Evolutionary conservation across 192 early-diverging fungal species (phyloP).

Genomic region (Coemansia interrupta): DNA sequence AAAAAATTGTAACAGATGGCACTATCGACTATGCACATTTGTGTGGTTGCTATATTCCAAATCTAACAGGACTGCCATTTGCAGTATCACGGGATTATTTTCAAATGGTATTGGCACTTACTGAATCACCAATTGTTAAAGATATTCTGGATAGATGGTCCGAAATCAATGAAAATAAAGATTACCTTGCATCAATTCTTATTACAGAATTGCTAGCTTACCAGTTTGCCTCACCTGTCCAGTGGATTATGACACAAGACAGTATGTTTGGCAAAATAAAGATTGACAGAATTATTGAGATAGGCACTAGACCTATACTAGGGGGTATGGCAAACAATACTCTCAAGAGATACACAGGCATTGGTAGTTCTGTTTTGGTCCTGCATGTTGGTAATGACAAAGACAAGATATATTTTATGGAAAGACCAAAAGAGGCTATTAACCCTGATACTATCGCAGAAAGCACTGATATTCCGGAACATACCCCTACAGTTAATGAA

Average conservation of each 20-base stretch:
- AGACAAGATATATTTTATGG: slow-evolving; percentile 16
- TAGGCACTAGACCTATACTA: slow-evolving; percentile 83
- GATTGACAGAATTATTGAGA: slow-evolving; percentile 82
- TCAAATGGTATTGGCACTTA: slow-evolving; percentile 63
- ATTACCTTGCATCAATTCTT: slow-evolving; percentile 70
- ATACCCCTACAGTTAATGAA: not conserved
- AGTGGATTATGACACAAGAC: slow-evolving; percentile 94
- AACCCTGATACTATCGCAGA: not conserved
- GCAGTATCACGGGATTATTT: slow-evolving; percentile 73
- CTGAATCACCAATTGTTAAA: slow-evolving; percentile 64
- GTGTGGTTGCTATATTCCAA: slow-evolving; percentile 85
- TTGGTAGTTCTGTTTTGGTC: not conserved
- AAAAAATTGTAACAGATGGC: slow-evolving; percentile 62
- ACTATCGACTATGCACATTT: slow-evolving; percentile 68
- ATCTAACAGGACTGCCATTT: slow-evolving; percentile 89
- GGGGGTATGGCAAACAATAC: slow-evolving; percentile 78
- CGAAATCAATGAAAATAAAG: slow-evolving; percentile 16
- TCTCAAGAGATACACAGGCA: not conserved
- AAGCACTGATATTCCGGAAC: not conserved
- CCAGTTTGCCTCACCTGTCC: slow-evolving; percentile 89
- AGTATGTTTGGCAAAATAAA: slow-evolving; percentile 69
- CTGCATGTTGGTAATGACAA: slow-evolving; percentile 20
- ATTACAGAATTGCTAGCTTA: slow-evolving; percentile 87
- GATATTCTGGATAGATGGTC: slow-evolving; percentile 70
- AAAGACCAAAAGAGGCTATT: not conserved